Percentiles rank a stretch among this genome's conserved stretches.
Evolutionary conservation across 352 stramenopile species (phyloP).

Genomic region (Phytopythium kandeliae): DNA sequence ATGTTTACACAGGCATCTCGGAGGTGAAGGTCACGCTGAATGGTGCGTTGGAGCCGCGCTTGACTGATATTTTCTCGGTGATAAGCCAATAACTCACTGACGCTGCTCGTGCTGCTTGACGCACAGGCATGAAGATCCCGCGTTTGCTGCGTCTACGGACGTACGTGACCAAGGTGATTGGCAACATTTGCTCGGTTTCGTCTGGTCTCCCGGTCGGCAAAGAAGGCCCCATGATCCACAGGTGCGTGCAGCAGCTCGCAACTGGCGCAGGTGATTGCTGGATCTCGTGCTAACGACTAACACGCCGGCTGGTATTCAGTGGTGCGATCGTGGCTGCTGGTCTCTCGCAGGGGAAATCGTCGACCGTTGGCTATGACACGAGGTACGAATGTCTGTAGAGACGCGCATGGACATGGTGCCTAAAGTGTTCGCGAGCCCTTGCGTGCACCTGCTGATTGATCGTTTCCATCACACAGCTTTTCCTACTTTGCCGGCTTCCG

Average conservation of each 20-base stretch:
- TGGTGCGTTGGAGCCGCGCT: conserved; percentile 30
- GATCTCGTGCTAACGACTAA: too few relatives aligned
- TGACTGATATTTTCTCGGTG: not conserved
- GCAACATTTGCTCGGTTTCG: conserved; percentile 80
- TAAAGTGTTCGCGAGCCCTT: too few relatives aligned
- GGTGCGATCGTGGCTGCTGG: conserved; percentile 70
- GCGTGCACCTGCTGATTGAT: too few relatives aligned
- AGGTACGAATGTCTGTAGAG: conserved; percentile 42
- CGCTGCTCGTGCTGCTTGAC: not conserved
- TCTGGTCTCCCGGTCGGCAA: conserved; percentile 86
- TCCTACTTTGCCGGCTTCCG: conserved; percentile 85
- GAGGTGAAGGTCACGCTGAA: conserved; percentile 94
- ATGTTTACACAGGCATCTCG: conserved; percentile 63
- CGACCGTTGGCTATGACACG: conserved; percentile 63
- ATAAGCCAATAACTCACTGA: not conserved
- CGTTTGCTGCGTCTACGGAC: conserved; percentile 68
- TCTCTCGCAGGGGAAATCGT: conserved; percentile 75
- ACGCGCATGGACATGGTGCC: too few relatives aligned
- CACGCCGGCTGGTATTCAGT: conserved; percentile 27
- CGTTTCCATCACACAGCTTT: conserved; percentile 32
- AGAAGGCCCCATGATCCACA: conserved; percentile 92
- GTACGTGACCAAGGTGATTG: conserved; percentile 87
- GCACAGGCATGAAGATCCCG: conserved; percentile 73
- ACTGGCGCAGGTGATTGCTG: too few relatives aligned
- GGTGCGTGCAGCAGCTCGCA: conserved; percentile 18